Base-by-base conservation (phyloP, 257 asterid genomes). In the Buddleja alternifolia region DNA sequence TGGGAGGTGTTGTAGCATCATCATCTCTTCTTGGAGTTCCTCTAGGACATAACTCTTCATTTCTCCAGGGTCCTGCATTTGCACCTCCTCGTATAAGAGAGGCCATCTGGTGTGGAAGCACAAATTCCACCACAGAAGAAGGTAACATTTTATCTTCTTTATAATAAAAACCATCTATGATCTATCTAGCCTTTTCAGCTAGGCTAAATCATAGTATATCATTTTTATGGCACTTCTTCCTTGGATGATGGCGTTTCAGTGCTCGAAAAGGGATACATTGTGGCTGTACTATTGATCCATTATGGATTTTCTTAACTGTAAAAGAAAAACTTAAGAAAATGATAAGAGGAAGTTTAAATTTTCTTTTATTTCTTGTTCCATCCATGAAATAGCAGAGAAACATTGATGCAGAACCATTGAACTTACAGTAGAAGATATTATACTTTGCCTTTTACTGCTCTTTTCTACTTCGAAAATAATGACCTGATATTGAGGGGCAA, bases 21-120 rank as follows among this genome's bases (percentile, higher is more conserved):
- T 10, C 97, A 37, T 87, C 96, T 75, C 96, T 94, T 69, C 88
- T 94, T 78, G 99, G 99, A 75, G 98, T 94, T 74, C 99, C 99
- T 58, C 62, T 94, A 53, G 99, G 99, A 46, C 99, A 94, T 72
- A 94, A 94, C 81, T 94, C 99, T 40, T 94, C 99, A 20, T 94
- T 91, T 76, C 99, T 94, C 58, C 99, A 94, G 69, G 99, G 99
- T 48, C 99, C 99, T 10, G 99, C 97, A 40, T 94, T 94, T 80
- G 98, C 99, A 54, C 99, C 99, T 66, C 99, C 99, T 71, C 97
- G 95, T 60, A 94, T 94, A 77, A 82, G 99, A 79, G 99, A 94
- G 76, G 99, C 99, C 77, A 91, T 94, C 52, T 94, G 99, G 99
- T 91, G 97, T 72, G 97, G 90, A 66, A 94, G 99, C 87, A 94